A percentile compares a stretch with the other conserved stretches of the same genome.
phyloP scores from a whole-genome alignment of 2,329 filamentous ascomycete species.

The Colletotrichum destructivum region DNA sequence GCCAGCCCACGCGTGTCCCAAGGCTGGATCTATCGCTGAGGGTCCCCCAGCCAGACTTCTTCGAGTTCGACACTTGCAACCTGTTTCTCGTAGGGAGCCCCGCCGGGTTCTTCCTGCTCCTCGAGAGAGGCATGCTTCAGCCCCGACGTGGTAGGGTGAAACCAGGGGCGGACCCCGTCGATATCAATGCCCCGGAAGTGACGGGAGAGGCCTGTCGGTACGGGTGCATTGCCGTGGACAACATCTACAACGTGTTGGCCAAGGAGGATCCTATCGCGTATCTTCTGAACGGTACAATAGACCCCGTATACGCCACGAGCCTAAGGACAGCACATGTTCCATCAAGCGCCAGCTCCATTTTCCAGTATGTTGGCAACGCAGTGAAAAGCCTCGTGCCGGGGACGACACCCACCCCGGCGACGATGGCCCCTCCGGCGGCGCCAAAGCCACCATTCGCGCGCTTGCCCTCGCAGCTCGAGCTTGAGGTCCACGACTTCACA shows the following conservation, averaged over 20 bases:
- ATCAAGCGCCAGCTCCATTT: constrained; percentile 75
- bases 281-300: constrained; percentile 90
- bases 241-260: constrained; percentile 92
- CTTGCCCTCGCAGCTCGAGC: constrained; percentile 80
- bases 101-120: constrained; percentile 90
- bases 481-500: constrained; percentile 96
- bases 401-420: constrained; percentile 47
- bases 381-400: constrained; percentile 75
- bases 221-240: constrained; percentile 94
- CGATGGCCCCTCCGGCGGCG: constrained; percentile 45
- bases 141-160: constrained; percentile 85
- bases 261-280: constrained; percentile 86
- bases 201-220: constrained; percentile 86
- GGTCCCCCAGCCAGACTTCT: constrained; percentile 69
- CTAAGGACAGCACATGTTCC: constrained; percentile 87
- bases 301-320: constrained; percentile 82
- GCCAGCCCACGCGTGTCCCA: constrained; percentile 83
- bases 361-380: constrained; percentile 75
- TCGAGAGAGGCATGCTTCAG: constrained; percentile 80
- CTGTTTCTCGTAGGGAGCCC: constrained; percentile 93
- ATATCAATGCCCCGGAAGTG: constrained; percentile 70
- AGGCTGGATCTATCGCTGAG: constrained; percentile 59
- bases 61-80: constrained; percentile 93
- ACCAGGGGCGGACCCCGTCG: constrained; percentile 77
- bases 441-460: constrained; percentile 58